Evolutionary conservation across 371 early-diverging fungal species (phyloP).

Genomic region (Entomophthora muscae): DNA sequence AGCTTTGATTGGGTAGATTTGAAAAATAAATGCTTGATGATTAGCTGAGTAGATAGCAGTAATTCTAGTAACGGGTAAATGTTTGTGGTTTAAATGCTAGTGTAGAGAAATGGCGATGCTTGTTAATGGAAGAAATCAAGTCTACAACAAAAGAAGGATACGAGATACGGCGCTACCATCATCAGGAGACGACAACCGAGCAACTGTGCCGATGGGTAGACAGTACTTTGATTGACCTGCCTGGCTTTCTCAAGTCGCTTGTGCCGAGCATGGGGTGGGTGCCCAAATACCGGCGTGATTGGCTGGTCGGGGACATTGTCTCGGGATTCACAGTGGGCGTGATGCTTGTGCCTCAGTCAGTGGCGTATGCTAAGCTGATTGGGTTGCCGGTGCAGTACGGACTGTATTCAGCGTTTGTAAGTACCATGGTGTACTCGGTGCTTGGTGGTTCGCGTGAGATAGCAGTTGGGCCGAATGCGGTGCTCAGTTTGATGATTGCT

Average conservation of each 20-base stretch:
- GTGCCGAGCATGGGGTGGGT: constrained; percentile 11
- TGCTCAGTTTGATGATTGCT: too few species aligned
- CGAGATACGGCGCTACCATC: constrained; percentile 8
- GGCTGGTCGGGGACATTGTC: constrained; percentile 61
- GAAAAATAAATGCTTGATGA: too few species aligned
- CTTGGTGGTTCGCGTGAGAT: constrained; percentile 73
- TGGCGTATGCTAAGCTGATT: constrained; percentile 71
- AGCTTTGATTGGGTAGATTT: too few species aligned
- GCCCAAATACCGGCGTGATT: constrained; percentile 21
- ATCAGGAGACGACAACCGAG: constrained; percentile 2
- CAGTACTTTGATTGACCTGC: not conserved
- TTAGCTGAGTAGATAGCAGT: too few species aligned
- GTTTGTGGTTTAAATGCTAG: too few species aligned
- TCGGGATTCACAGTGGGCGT: constrained; percentile 73
- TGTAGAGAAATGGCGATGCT: too few species aligned
- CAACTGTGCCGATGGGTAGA: not conserved
- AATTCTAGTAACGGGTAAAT: too few species aligned
- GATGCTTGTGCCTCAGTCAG: constrained; percentile 64
- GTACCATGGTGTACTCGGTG: constrained; percentile 50
- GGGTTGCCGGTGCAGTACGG: constrained; percentile 65
- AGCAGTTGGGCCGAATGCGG: too few species aligned
- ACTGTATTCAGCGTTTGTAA: constrained; percentile 69
- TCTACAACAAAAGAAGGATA: too few species aligned
- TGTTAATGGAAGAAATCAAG: too few species aligned
- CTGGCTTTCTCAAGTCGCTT: constrained; percentile 1